Evolutionary conservation across 2,329 filamentous ascomycete species (phyloP), one percentile per base, ranked within the genome.

Genomic region (Paramyrothecium sp.): DNA sequence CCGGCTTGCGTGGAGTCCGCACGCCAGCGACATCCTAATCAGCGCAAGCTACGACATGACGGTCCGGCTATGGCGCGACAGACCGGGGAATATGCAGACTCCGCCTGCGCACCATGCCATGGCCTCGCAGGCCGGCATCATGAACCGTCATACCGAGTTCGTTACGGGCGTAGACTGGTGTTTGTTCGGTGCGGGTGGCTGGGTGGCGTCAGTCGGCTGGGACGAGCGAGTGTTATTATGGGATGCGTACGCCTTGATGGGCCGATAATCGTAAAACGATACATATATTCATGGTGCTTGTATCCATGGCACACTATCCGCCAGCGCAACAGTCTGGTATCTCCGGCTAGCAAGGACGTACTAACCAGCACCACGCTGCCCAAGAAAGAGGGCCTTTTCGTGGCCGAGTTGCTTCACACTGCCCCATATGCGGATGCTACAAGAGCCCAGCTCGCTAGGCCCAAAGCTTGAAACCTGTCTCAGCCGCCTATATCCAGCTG

Each of bases 11-110:
- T 99, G 95, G 94, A 96, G 91, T 67, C 95, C 95, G 11, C 95
- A 99, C 77, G 83, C 95, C n/a, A 87, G 88, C 57, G 91, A 98
- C 70, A 84, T 97, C 11, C 75, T 99, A 47, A 81, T 97, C 47
- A 95, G 88, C 65, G 94, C 91, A 2, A 95, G 92, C 70, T 99
- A 99, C 73, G 95, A 99, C 75, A 99, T 99, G 95, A 97, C 91
- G 7, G 96, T 95, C 64, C 85, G 95, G 33, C 81, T 97, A 53
- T 99, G 95, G 95, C 92, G 88, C 12, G 95, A 98, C 70, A 90
- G 77, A 5, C 80, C 80, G 2, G 71, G 72, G 61, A 76, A 70
- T 51, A 72, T 68, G 55, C 75, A 66, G 64, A 73, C 71, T 53
- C 71, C 61, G 65, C 54, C 63, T 12, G 67, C 67, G 33, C 69